Evolutionary conservation across 192 early-diverging fungal species (phyloP).

Genomic region (Paraglomus brasilianum): DNA sequence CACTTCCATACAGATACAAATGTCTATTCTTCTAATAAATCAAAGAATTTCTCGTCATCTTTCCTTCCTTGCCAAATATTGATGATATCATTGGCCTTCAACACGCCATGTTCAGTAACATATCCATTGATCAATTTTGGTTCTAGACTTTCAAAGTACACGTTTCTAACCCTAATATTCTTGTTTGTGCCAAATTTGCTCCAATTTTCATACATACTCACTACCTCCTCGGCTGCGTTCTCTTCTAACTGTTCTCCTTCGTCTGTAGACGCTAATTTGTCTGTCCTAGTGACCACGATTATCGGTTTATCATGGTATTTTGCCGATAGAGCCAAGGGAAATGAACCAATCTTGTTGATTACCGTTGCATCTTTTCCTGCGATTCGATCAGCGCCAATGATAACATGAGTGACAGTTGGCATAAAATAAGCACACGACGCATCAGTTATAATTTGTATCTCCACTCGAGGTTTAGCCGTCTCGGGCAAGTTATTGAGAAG

Average conservation of each 20-base stretch:
- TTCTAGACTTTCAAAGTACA: slow-evolving; percentile 29
- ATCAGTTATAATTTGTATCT: slow-evolving; percentile 17
- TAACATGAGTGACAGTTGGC: slow-evolving; percentile 22
- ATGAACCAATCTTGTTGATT: slow-evolving; percentile 26
- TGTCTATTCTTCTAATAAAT: too few species aligned
- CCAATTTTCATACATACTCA: background rate
- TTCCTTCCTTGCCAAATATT: too few species aligned
- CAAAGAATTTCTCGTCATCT: too few species aligned
- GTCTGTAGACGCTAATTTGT: background rate
- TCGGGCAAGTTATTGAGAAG: background rate
- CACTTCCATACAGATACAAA: too few species aligned
- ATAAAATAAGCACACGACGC: slow-evolving; percentile 24
- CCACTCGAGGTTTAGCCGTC: background rate
- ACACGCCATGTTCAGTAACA: background rate
- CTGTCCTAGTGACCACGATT: background rate
- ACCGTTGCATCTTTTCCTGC: slow-evolving; percentile 18
- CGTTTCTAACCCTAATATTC: slow-evolving; percentile 21
- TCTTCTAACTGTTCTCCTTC: slow-evolving; percentile 15
- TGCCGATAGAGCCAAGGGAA: slow-evolving; percentile 5
- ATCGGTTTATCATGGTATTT: slow-evolving; percentile 8
- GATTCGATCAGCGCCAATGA: slow-evolving; percentile 19
- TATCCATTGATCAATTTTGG: slow-evolving; percentile 19
- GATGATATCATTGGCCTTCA: too few species aligned
- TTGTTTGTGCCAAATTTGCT: background rate
- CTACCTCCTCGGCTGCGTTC: slow-evolving; percentile 15